A percentile compares a stretch with the other conserved stretches of the same genome.
phyloP scores from a whole-genome alignment of 257 asterid species.

The Lithospermum erythrorhizon region DNA sequence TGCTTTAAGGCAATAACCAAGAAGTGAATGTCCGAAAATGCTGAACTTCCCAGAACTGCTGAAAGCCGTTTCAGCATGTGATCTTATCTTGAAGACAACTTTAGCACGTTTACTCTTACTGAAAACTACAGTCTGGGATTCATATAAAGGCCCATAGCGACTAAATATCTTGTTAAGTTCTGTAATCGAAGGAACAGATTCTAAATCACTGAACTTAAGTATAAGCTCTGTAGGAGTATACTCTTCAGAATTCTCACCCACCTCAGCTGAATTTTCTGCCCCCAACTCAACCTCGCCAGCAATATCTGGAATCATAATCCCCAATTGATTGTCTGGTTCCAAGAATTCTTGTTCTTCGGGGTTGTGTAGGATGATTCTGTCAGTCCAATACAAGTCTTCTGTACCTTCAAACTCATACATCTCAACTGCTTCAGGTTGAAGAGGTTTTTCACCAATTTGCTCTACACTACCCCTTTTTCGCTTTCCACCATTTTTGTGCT shows the following conservation, averaged over 20 bases:
- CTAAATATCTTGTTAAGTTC: conserved; percentile 48
- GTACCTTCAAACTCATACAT: conserved; percentile 23
- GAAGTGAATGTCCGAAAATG: conserved; percentile 59
- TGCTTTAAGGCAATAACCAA: conserved; percentile 48
- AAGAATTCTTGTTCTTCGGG: conserved; percentile 27
- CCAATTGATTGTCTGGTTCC: conserved; percentile 15
- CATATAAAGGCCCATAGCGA: conserved; percentile 48
- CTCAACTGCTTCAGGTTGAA: conserved; percentile 16
- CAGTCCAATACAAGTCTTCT: conserved; percentile 60
- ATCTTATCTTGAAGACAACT: conserved; percentile 46
- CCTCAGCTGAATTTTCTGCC: conserved; percentile 8
- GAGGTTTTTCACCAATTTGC: conserved; percentile 9
- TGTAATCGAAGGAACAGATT: conserved; percentile 42
- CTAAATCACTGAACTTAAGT: conserved; percentile 38
- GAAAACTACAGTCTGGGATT: conserved; percentile 38
- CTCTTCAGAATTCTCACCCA: conserved; percentile 21
- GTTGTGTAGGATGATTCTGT: conserved; percentile 33
- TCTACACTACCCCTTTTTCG: conserved; percentile 10
- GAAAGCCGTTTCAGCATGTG: conserved; percentile 64
- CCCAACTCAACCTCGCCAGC: conserved; percentile 13
- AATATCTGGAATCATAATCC: conserved; percentile 11
- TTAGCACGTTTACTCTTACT: conserved; percentile 50
- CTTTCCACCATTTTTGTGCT: conserved; percentile 9
- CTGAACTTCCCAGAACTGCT: conserved; percentile 61
- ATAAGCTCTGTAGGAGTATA: conserved; percentile 43